Conservation (phyloP, 352 stramenopile species). For the Globisporangium alternatum region DNA sequence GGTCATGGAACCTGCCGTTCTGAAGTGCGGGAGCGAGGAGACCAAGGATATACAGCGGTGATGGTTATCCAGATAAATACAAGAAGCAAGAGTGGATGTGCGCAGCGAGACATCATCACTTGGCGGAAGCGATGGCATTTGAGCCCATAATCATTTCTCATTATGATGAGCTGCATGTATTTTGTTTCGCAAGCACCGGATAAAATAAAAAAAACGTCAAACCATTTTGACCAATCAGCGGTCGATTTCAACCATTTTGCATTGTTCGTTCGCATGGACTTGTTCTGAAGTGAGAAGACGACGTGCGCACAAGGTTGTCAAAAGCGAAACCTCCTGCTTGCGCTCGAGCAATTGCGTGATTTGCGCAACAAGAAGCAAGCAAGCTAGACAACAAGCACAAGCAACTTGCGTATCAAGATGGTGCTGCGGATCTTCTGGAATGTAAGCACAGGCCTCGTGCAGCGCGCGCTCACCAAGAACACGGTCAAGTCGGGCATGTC, state of each 20-base stretch:
- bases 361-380: background rate
- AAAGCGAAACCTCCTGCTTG: background rate
- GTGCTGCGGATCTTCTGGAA: slow-evolving; percentile 76
- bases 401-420: slow-evolving; percentile 28
- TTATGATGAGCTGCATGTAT: background rate
- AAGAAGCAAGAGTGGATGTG: too few relatives aligned
- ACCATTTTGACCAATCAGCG: background rate
- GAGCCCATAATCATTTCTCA: background rate
- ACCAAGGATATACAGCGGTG: background rate
- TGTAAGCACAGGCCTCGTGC: slow-evolving; percentile 40
- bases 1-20: slow-evolving; percentile 44
- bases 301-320: slow-evolving; percentile 3
- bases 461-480: slow-evolving; percentile 55
- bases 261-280: background rate
- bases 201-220: too few relatives aligned
- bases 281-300: slow-evolving; percentile 5
- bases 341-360: background rate
- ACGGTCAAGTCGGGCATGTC: slow-evolving; percentile 50
- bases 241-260: background rate
- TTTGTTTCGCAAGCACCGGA: too few relatives aligned
- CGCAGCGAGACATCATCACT: background rate
- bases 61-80: background rate
- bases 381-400: background rate
- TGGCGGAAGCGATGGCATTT: background rate
- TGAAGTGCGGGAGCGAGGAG: background rate